Conservation (phyloP, 192 early-diverging fungal species). For the Entomortierella lignicola region DNA sequence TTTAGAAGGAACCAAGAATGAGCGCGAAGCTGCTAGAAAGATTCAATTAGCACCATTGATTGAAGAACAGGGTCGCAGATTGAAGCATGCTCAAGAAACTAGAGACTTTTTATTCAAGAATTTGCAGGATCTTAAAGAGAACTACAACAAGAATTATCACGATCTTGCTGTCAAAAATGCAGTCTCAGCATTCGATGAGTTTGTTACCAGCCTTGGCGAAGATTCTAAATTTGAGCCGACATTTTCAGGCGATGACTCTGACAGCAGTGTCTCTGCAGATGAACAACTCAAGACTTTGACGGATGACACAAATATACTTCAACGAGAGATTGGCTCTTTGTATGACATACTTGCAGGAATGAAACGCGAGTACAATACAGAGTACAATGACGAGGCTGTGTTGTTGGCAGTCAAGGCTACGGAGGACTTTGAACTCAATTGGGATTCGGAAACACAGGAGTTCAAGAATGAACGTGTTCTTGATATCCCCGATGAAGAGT, state of each 20-base stretch:
- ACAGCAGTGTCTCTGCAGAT: constrained; percentile 20
- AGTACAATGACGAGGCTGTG: constrained; percentile 68
- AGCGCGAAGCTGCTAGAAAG: constrained; percentile 12
- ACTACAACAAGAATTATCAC: constrained; percentile 80
- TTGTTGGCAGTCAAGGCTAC: constrained; percentile 60
- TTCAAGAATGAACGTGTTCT: constrained; percentile 33
- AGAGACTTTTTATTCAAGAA: constrained; percentile 49
- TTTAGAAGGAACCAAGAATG: constrained; percentile 29
- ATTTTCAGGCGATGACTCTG: constrained; percentile 46
- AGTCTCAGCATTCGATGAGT: constrained; percentile 71
- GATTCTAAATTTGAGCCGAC: constrained; percentile 11
- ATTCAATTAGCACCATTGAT: constrained; percentile 24
- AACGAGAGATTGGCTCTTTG: constrained; percentile 29
- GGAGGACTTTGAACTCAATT: constrained; percentile 29
- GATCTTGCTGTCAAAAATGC: constrained; percentile 75
- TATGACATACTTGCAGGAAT: constrained; percentile 47
- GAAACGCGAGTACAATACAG: constrained; percentile 60
- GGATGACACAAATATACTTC: constrained; percentile 21
- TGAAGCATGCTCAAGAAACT: constrained; percentile 42
- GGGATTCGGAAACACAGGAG: constrained; percentile 11
- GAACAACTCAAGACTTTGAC: constrained; percentile 31
- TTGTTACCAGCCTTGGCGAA: constrained; percentile 57
- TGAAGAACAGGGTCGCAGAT: constrained; percentile 27
- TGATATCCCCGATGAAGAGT: constrained; percentile 20
- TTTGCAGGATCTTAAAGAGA: constrained; percentile 63